A percentile compares a stretch with the other conserved stretches of the same genome.
Evolutionary conservation across 2,329 filamentous ascomycete species (phyloP).

Genomic region (Sarocladium brachiariae): DNA sequence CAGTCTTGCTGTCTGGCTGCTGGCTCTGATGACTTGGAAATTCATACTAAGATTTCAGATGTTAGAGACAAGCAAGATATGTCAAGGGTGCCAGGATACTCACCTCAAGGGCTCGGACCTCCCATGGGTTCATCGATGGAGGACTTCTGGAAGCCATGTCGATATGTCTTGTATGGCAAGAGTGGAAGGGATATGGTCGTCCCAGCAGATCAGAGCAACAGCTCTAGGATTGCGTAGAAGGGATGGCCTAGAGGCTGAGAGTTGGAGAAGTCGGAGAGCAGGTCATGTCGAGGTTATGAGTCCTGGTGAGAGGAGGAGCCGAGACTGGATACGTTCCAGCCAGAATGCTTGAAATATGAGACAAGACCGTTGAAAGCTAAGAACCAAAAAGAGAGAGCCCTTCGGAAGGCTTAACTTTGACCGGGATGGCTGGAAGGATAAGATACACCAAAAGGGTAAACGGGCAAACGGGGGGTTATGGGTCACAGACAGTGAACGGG

Average conservation of each 20-base stretch:
- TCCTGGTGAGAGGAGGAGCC: neutral
- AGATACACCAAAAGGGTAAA: neutral
- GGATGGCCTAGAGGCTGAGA: neutral
- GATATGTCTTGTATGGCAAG: neutral
- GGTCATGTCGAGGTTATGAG: slow-evolving; percentile 2
- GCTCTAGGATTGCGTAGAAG: neutral
- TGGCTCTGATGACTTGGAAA: neutral
- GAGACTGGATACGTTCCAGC: neutral
- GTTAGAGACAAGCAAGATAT: neutral
- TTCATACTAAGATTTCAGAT: neutral
- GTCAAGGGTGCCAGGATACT: slow-evolving; percentile 11
- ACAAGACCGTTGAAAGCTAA: neutral
- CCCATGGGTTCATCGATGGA: slow-evolving; percentile 27
- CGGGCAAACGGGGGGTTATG: neutral
- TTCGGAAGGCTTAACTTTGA: too few relatives aligned
- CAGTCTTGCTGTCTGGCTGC: neutral
- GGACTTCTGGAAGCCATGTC: slow-evolving; percentile 12
- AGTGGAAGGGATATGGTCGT: neutral
- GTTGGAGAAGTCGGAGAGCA: neutral
- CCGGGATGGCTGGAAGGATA: neutral
- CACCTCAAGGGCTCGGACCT: slow-evolving; percentile 28
- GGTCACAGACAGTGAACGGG: neutral
- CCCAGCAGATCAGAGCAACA: neutral
- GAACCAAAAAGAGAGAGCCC: neutral
- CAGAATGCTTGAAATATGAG: neutral